These are phyloP conservation scores for Curvularia lunata DNA, from an alignment of 2,329 filamentous ascomycete species.

Conservation along the genomic window DNA sequence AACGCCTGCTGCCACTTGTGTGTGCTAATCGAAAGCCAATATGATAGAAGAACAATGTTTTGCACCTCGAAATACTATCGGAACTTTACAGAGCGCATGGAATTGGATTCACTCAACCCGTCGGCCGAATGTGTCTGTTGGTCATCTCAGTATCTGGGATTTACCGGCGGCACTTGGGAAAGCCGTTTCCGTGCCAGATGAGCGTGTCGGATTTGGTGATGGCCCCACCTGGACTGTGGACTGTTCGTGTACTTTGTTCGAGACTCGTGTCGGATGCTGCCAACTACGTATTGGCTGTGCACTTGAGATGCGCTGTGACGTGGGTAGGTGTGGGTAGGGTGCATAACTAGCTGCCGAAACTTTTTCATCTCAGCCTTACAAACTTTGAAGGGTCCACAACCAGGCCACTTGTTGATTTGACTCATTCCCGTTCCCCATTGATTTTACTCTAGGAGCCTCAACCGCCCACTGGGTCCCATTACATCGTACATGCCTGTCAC, in stretches of 20 bases:
- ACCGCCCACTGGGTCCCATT: neutral
- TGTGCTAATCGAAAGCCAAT: neutral
- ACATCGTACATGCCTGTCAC: neutral
- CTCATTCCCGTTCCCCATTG: constrained; percentile 10
- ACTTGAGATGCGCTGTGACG: constrained; percentile 26
- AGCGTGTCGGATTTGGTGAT: neutral
- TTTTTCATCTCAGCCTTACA: constrained; percentile 32
- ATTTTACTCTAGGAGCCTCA: constrained; percentile 8
- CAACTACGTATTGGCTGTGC: constrained; percentile 5
- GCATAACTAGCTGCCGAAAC: constrained; percentile 19
- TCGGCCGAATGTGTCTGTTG: neutral
- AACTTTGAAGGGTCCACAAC: constrained; percentile 17
- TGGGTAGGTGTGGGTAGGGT: constrained; percentile 16
- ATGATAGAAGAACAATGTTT: neutral
- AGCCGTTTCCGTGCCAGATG: neutral
- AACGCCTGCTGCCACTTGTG: constrained; percentile 1
- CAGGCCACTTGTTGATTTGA: constrained; percentile 11
- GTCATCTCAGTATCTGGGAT: neutral
- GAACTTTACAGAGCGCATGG: neutral
- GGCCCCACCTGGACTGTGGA: neutral
- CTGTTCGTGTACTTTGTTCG: neutral
- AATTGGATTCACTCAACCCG: neutral
- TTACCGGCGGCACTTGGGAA: neutral
- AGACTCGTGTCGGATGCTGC: neutral
- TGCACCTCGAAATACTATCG: neutral